Evolutionary conservation across 768 basidiomycete genomes (phyloP).

Genomic region (Pisolithus sp.): DNA sequence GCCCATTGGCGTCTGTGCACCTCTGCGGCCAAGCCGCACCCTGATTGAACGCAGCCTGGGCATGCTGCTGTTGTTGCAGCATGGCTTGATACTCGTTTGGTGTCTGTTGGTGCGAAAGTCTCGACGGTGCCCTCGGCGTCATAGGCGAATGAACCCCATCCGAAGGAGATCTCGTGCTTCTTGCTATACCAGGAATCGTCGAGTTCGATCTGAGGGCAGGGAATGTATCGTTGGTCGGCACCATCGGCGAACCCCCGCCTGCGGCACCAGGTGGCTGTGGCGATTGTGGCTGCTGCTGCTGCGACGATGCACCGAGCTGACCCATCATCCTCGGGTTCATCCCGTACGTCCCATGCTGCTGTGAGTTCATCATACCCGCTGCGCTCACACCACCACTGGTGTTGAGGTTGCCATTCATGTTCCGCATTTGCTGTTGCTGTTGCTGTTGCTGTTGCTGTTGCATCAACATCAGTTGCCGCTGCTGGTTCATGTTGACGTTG

Average conservation of each 20-base stretch:
- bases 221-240: conserved; percentile 38
- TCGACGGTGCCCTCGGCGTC: conserved; percentile 32
- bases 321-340: conserved; percentile 39
- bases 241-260: conserved; percentile 37
- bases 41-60: conserved; percentile 26
- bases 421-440: conserved; percentile 24
- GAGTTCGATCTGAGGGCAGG: conserved; percentile 52
- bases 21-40: conserved; percentile 44
- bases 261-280: conserved; percentile 13
- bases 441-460: conserved; percentile 31
- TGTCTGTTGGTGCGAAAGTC: conserved; percentile 36
- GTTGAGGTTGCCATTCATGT: conserved; percentile 20
- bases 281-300: neutral
- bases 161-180: conserved; percentile 71
- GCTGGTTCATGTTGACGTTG: conserved; percentile 31
- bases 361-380: conserved; percentile 28
- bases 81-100: conserved; percentile 35
- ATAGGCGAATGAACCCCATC: conserved; percentile 46
- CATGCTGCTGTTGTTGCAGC: conserved; percentile 31
- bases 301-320: conserved; percentile 32
- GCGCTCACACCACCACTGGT: conserved; percentile 5
- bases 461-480: conserved; percentile 41
- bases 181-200: conserved; percentile 66
- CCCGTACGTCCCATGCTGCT: conserved; percentile 25
- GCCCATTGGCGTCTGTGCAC: conserved; percentile 48